Base-by-base conservation (phyloP, 1,139 yeast genomes). In the Diutina siamensis region DNA sequence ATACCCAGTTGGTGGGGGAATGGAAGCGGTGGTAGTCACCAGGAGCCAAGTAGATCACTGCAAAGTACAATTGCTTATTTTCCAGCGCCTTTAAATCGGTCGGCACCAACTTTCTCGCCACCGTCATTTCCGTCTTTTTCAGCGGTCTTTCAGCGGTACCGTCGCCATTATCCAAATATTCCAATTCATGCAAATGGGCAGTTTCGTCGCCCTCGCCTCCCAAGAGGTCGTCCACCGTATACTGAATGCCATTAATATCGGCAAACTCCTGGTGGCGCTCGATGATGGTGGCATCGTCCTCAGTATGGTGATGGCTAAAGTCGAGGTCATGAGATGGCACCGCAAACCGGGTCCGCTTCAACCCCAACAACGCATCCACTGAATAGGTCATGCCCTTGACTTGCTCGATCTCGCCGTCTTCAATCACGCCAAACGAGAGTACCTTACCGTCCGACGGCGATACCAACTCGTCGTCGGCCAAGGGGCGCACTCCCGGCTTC, bases 1-100 rank as follows among this genome's bases (percentile, higher is more conserved):
- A 78, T 20, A 92, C 97, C 99, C 99, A 94, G 61, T 85, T 83
- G 2, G 89, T 77, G 4, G 99, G 98, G 3, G 97, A 87, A 61
- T 94, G 99, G 67, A 83, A 94, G 52, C 95, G 82, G 64, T 94
- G 99, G 62, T 94, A 94, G 60, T 94, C 98, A 35, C 98, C 99
- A 1, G 99, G 99, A 0, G 97, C 97, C 48, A 94, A 72, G 60
- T 94, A 94, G 35, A 94, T 87, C 20, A 94, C 99, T 1, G 95
- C 81, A 61, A 85, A 92, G 59, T 74, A 92, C 48, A 94, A 68
- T 55, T 81, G 80, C 36, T 41, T 41, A 18, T 32, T n/a, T 13
- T 59, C 57, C 46, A 62, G 52, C 40, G 53, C 52, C 46, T 63
- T 69, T n/a, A 55, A 49, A 2, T 66, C 62, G 13, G 64, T 54